Conservation (phyloP, 2,329 filamentous ascomycete species). For the Rhexocercosporidium sp. region DNA sequence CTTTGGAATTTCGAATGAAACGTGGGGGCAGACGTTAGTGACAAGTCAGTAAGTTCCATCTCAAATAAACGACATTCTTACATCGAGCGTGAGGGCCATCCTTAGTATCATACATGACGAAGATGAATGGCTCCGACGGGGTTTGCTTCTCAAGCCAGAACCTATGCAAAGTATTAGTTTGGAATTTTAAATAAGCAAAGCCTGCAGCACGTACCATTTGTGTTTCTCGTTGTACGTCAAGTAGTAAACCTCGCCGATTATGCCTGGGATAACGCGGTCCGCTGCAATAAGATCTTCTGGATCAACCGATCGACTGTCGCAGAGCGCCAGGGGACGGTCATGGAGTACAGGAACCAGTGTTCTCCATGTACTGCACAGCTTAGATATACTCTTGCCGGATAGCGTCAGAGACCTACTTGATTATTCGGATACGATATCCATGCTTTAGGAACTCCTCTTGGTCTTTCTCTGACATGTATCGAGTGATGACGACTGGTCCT, state of each 20-base stretch:
- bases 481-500: constrained; percentile 26
- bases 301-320: constrained; percentile 33
- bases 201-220: constrained; percentile 22
- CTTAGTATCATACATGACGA: constrained; percentile 37
- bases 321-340: constrained; percentile 34
- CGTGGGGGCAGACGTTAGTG: constrained; percentile 30
- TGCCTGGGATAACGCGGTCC: constrained; percentile 35
- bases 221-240: constrained; percentile 34
- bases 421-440: constrained; percentile 29
- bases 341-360: constrained; percentile 32
- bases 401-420: constrained; percentile 26
- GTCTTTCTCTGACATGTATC: constrained; percentile 19
- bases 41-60: not conserved
- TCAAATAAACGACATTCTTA: constrained; percentile 15
- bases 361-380: constrained; percentile 35
- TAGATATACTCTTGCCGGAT: not conserved
- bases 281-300: constrained; percentile 33
- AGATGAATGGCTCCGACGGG: constrained; percentile 30
- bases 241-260: constrained; percentile 38
- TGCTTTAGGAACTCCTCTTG: constrained; percentile 24
- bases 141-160: constrained; percentile 37
- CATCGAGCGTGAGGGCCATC: constrained; percentile 28
- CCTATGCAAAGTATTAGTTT: constrained; percentile 9
- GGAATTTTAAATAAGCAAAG: not conserved
- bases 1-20: constrained; percentile 28